These are phyloP conservation scores for Candida anutae DNA, from an alignment of 1,139 yeast species.

Conservation along the genomic window DNA sequence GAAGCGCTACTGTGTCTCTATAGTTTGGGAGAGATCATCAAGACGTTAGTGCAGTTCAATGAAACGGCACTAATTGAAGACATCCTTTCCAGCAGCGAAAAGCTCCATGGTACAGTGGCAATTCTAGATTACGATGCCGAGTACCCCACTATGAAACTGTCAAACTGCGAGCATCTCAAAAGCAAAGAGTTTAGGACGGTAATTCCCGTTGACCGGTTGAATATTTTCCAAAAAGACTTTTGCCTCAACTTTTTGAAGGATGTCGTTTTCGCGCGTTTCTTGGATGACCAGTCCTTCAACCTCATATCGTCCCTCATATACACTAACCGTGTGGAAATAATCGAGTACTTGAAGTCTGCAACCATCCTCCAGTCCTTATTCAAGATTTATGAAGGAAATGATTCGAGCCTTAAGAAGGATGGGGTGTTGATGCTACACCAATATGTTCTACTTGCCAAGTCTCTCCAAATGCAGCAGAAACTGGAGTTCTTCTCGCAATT, in stretches of 20 bases:
- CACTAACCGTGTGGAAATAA: constrained; percentile 61
- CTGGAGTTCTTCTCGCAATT: constrained; percentile 58
- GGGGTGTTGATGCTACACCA: constrained; percentile 80
- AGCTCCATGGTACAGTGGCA: constrained; percentile 61
- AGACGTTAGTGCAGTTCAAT: constrained; percentile 61
- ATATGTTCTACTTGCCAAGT: constrained; percentile 67
- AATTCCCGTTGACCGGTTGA: constrained; percentile 51
- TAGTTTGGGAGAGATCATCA: constrained; percentile 62
- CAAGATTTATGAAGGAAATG: constrained; percentile 30
- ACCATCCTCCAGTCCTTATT: constrained; percentile 47
- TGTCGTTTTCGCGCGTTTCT: constrained; percentile 69
- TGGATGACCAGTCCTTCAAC: constrained; percentile 74
- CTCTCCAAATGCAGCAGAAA: constrained; percentile 56
- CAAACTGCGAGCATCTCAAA: constrained; percentile 58
- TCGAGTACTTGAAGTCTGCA: constrained; percentile 57
- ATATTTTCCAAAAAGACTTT: constrained; percentile 64
- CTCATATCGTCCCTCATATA: constrained; percentile 60
- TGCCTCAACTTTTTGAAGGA: constrained; percentile 76
- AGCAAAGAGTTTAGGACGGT: constrained; percentile 66
- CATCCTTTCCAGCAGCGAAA: constrained; percentile 50
- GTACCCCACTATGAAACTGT: constrained; percentile 69
- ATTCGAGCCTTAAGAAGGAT: constrained; percentile 36
- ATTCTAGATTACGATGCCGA: constrained; percentile 91
- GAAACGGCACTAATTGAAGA: constrained; percentile 63
- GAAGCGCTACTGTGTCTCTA: constrained; percentile 49